phyloP scores from a whole-genome alignment of 768 basidiomycete genomes.

The Holtermanniella nyarrowii region DNA sequence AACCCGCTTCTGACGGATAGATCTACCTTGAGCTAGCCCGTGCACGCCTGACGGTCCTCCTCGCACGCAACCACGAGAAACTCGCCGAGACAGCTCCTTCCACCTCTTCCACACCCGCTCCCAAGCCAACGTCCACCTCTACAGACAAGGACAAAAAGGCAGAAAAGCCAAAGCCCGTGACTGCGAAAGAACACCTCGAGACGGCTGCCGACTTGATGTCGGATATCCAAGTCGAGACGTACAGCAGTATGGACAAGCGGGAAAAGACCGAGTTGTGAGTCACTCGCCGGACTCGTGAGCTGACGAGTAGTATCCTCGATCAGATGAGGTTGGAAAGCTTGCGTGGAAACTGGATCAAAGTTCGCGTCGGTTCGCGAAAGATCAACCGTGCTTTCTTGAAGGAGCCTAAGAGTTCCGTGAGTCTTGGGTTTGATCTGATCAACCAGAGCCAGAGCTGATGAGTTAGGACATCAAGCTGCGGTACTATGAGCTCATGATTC shows the following conservation, averaged over 20 bases:
- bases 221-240: conserved; percentile 96
- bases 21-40: conserved; percentile 94
- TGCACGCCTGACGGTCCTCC: conserved; percentile 79
- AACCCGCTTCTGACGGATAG: conserved; percentile 42
- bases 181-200: conserved; percentile 56
- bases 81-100: conserved; percentile 47
- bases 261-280: conserved; percentile 87
- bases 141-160: conserved; percentile 18
- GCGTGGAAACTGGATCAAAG: conserved; percentile 74
- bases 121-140: conserved; percentile 12
- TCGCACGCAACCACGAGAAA: conserved; percentile 74
- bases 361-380: conserved; percentile 80
- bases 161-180: conserved; percentile 41
- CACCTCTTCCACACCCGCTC: conserved; percentile 1
- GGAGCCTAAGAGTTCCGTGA: conserved; percentile 75
- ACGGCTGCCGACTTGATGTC: conserved; percentile 84
- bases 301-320: conserved; percentile 56
- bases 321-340: conserved; percentile 70
- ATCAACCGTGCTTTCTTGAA: conserved; percentile 88
- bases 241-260: conserved; percentile 92
- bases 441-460: background rate
- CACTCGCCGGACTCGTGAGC: background rate
- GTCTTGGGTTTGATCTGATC: conserved; percentile 12
- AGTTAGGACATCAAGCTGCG: conserved; percentile 87
- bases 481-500: conserved; percentile 93